Base-by-base conservation (phyloP, 1,284 basidiomycete species). In the Microbotryomycetes sp. region DNA sequence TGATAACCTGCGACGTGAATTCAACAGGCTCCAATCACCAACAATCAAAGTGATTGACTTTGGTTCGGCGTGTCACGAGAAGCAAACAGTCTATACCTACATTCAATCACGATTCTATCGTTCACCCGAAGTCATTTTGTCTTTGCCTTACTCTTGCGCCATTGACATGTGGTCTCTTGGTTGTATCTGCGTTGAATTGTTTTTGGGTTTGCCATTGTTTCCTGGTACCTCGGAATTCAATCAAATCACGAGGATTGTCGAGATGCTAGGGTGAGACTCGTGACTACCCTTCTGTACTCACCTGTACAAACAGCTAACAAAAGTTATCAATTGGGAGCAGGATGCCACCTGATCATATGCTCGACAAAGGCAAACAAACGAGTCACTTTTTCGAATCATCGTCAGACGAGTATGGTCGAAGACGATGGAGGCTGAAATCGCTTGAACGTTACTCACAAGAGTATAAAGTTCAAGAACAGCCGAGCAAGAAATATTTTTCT, bases 21-120 rank as follows among this genome's bases (percentile, higher is more conserved):
- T 50, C 12, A 45, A 22, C 74, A 94, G 90, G 30, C 81, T 98
- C 42, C 92, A 97, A 81, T 93, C 93, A 30, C 96, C 96, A 2
- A 88, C 92, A 76, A 97, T 98, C 81, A 98, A 98, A 78, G 89
- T 98, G 61, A 97, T 99, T 74, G 94, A 99, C 79, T 98, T 97
- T 78, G 96, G 94, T 54, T 97, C 93, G 22, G 92, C 94, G 22
- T 98, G 96, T 75, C 92, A 97, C 76, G 96, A 97, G 77, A 86
- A 91, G 71, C 92, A 97, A 77, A 99, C 94, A 5, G 93, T 98
- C 50, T 98, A 98, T 76, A 98, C 96, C 2, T 99, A 99, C 78
- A 98, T 99, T 75, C 94, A 98, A 75, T 97, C 93, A 9, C 84
- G 94, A 54, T 98, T 98, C 80, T 99, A 99, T 76, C 89, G 96